These are phyloP conservation scores for Ceratocystis harringtonii DNA, from an alignment of 2,329 filamentous ascomycete species.

Conservation along the genomic window DNA sequence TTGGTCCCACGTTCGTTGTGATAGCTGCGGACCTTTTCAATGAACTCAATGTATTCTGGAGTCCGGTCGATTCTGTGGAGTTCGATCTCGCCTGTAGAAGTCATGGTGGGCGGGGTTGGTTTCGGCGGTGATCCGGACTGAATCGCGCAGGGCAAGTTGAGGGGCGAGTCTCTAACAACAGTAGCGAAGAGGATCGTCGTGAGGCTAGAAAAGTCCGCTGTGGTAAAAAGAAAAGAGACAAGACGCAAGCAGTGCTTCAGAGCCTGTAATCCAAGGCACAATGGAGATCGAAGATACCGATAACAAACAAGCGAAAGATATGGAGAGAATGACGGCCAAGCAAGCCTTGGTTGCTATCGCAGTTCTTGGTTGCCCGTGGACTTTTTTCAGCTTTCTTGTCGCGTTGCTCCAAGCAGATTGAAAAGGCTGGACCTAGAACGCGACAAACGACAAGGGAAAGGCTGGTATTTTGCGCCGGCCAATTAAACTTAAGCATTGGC, in stretches of 20 bases:
- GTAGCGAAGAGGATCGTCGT: not conserved
- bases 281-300: not conserved
- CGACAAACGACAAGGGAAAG: conserved; percentile 15
- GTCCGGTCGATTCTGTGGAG: conserved; percentile 41
- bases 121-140: not conserved
- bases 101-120: conserved; percentile 21
- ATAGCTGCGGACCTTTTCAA: conserved; percentile 55
- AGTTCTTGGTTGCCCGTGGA: not conserved
- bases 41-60: conserved; percentile 64
- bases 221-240: not conserved
- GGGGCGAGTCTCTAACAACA: not conserved
- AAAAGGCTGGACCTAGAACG: conserved; percentile 14
- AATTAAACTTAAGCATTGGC: conserved; percentile 11
- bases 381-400: conserved; percentile 7
- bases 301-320: not conserved
- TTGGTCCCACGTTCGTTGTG: conserved; percentile 65
- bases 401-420: conserved; percentile 8
- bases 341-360: not conserved
- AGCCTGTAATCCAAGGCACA: not conserved
- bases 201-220: not conserved
- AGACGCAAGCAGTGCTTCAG: not conserved
- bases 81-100: conserved; percentile 26
- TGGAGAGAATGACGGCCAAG: not conserved
- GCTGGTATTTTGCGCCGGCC: conserved; percentile 15
- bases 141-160: not conserved